These are phyloP conservation scores for Gomphus sp. DNA, from an alignment of 1,284 basidiomycete genomes.

Conservation along the genomic window DNA sequence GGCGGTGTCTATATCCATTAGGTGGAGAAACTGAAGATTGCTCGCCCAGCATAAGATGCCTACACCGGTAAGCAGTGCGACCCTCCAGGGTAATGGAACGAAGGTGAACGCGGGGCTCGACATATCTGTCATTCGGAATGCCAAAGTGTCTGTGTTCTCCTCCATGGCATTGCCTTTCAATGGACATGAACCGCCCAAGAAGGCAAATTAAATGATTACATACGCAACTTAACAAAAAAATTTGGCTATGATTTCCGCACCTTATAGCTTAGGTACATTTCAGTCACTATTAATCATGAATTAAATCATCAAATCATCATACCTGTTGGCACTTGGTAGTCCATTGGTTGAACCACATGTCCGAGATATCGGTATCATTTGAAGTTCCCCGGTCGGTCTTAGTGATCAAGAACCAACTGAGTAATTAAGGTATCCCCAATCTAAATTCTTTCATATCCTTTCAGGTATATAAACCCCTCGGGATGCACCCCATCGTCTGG, in stretches of 20 bases:
- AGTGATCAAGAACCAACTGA: not conserved
- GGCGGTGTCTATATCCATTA: slow-evolving; percentile 66
- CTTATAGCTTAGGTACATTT: too few species aligned
- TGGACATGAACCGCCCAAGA: too few species aligned
- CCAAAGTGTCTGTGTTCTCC: not conserved
- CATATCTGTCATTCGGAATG: not conserved
- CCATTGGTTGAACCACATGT: too few species aligned
- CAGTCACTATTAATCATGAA: too few species aligned
- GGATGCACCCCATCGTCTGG: not conserved
- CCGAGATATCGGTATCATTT: not conserved
- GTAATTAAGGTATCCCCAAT: not conserved
- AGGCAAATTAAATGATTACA: not conserved
- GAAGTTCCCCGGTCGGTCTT: not conserved
- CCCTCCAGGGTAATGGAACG: slow-evolving; percentile 75
- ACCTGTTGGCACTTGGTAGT: too few species aligned
- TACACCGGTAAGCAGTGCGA: slow-evolving; percentile 60
- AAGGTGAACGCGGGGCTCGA: slow-evolving; percentile 5
- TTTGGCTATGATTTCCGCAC: too few species aligned
- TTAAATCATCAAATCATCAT: too few species aligned
- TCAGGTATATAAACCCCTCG: not conserved
- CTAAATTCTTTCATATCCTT: too few species aligned
- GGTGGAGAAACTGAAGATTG: slow-evolving; percentile 76
- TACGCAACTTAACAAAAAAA: not conserved
- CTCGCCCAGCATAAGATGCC: slow-evolving; percentile 77
- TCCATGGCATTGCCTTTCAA: not conserved